Evolutionary conservation across 345 rosid species (phyloP).

Genomic region (Rhodomyrtus tomentosa): DNA sequence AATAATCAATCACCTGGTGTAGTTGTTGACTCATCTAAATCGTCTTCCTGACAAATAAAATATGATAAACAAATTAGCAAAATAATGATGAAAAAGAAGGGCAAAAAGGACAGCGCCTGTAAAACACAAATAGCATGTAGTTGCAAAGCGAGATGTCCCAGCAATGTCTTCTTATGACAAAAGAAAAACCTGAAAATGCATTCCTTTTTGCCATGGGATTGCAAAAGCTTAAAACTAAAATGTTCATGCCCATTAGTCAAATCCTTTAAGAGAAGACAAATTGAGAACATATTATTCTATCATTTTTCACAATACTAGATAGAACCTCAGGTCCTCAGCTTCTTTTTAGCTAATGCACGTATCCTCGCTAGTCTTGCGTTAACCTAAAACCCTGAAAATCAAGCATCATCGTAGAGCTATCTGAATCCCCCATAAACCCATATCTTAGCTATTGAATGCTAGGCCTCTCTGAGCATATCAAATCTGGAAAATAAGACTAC

Average conservation of each 20-base stretch:
- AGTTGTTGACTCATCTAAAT: slow-evolving; percentile 42
- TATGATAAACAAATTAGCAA: background rate
- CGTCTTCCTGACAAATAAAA: slow-evolving; percentile 53
- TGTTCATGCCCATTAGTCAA: background rate
- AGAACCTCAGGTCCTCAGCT: background rate
- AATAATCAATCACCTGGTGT: slow-evolving; percentile 47
- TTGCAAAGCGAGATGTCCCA: background rate
- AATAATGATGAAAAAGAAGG: background rate
- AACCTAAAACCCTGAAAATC: background rate
- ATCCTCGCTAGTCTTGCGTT: background rate
- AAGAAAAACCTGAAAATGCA: background rate
- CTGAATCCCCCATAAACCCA: background rate
- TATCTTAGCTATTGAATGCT: background rate
- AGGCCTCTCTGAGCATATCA: background rate
- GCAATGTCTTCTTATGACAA: background rate
- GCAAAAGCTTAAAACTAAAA: background rate
- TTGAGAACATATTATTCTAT: background rate
- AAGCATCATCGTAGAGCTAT: background rate
- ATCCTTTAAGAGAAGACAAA: background rate
- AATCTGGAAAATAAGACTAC: background rate
- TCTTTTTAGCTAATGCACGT: background rate
- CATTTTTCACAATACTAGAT: background rate
- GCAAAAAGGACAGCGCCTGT: background rate
- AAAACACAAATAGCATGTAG: background rate
- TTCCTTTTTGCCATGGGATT: background rate